Percentiles rank a stretch among this genome's conserved stretches.
These are phyloP conservation scores for Penicillium sp. DNA, from an alignment of 2,329 filamentous ascomycete species.

Conservation along the genomic window DNA sequence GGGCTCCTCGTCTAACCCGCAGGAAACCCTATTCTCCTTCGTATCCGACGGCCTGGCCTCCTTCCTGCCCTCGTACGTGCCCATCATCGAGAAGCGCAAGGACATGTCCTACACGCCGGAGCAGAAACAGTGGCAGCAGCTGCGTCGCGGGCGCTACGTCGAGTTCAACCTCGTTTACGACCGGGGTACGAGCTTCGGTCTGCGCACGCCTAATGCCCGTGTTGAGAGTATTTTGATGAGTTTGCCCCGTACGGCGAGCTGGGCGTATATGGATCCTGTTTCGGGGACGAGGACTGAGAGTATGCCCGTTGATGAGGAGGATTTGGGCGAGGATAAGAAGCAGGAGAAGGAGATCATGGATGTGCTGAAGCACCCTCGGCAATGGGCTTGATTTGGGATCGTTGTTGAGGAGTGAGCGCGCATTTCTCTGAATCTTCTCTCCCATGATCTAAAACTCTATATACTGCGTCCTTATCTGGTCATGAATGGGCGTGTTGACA, in stretches of 20 bases:
- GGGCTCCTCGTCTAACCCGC: constrained; percentile 68
- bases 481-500: not conserved
- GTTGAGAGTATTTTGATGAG: constrained; percentile 99
- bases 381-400: constrained; percentile 55
- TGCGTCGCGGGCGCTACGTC: constrained; percentile 91
- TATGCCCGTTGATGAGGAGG: constrained; percentile 51
- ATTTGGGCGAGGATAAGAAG: constrained; percentile 35
- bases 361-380: constrained; percentile 62
- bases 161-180: constrained; percentile 99
- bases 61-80: constrained; percentile 88
- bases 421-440: not conserved
- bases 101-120: constrained; percentile 84
- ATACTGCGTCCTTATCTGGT: constrained; percentile 4
- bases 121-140: constrained; percentile 96
- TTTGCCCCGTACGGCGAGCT: constrained; percentile 85
- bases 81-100: constrained; percentile 84
- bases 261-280: constrained; percentile 86
- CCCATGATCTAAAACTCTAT: not conserved
- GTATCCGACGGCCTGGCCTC: constrained; percentile 80
- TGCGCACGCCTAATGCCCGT: constrained; percentile 87
- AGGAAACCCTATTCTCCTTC: constrained; percentile 88
- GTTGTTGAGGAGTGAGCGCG: not conserved
- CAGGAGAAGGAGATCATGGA: constrained; percentile 77
- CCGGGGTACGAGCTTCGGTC: constrained; percentile 87
- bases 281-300: constrained; percentile 46